Evolutionary conservation across 768 basidiomycete species (phyloP).

Genomic region (Cubamyces sp.): DNA sequence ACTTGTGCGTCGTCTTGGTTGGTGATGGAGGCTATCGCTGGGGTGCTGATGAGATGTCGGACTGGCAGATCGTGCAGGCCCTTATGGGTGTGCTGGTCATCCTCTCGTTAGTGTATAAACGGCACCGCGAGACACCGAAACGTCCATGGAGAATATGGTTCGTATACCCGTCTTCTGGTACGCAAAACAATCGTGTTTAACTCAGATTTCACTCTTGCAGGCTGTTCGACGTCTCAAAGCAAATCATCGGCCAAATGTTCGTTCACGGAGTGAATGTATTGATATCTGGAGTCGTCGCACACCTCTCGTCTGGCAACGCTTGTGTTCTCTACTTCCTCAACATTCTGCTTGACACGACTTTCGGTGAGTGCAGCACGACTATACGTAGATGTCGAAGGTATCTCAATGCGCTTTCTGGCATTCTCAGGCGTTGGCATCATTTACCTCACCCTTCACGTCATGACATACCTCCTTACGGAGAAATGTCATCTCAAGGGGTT

Average conservation of each 20-base stretch:
- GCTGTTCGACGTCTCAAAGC: conserved; percentile 94
- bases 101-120: conserved; percentile 82
- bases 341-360: conserved; percentile 87
- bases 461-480: conserved; percentile 68
- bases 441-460: conserved; percentile 68
- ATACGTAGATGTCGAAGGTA: not conserved
- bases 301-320: conserved; percentile 74
- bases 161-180: conserved; percentile 26
- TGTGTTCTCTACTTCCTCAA: conserved; percentile 94
- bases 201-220: conserved; percentile 41
- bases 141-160: conserved; percentile 95
- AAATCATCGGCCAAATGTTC: conserved; percentile 84
- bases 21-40: not conserved
- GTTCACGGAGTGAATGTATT: conserved; percentile 80
- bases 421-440: conserved; percentile 78
- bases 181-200: not conserved
- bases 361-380: conserved; percentile 57
- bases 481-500: conserved; percentile 73
- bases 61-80: conserved; percentile 70
- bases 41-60: conserved; percentile 4
- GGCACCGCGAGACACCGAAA: conserved; percentile 83
- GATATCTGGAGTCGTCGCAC: conserved; percentile 76
- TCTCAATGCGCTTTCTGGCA: not conserved
- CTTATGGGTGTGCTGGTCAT: conserved; percentile 94
- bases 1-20: conserved; percentile 38